Base-by-base conservation (phyloP, 192 early-diverging fungal species). In the Spizellomyces punctatus region DNA sequence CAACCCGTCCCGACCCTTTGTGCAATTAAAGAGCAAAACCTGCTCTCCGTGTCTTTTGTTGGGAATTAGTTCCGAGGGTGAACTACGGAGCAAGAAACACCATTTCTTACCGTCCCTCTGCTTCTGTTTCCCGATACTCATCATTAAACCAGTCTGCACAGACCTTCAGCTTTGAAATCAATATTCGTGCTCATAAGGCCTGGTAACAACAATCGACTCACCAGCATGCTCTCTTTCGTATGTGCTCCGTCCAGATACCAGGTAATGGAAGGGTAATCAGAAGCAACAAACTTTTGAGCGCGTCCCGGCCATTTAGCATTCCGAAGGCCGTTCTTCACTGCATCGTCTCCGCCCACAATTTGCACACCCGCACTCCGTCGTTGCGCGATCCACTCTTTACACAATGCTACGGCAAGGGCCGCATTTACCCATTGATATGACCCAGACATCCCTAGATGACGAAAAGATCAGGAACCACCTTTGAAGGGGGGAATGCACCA, bases 171-270 rank as follows among this genome's bases (percentile, higher is more conserved):
- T 42, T 54, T 54, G 50, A 54, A 54, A 54, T n/a, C 17, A 54
- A n/a, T 12, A 54, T 54, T 54, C 17, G 4, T 2, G 17, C 17
- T 45, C 48, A 63, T 46, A 60, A 52, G 47, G 46, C 6, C 52
- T 85, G 10, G 48, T 42, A 36, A 76, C 10, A 77, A 14, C 36
- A 16, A 22, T 54, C 55, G 48, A 22, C 62, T 42, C 67, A 88
- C 86, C 45, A 83, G 78, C 49, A 95, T 84, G 73, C 92, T 94
- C 76, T 99, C 97, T 7, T 80, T 73, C 0, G 97, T 99, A 73
- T 99, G 97, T 1, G 97, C 97, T 44, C 97, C 97, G 78, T 99
- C 97, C 58, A 96, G 79, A 77, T 87, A 91, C 91, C 92, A 98
- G 1, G 62, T 84, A 3, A 91, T 73, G 44, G 67, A 54, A 5